Base-by-base conservation (phyloP, 2,329 filamentous ascomycete species). In the Penicillium sp. region DNA sequence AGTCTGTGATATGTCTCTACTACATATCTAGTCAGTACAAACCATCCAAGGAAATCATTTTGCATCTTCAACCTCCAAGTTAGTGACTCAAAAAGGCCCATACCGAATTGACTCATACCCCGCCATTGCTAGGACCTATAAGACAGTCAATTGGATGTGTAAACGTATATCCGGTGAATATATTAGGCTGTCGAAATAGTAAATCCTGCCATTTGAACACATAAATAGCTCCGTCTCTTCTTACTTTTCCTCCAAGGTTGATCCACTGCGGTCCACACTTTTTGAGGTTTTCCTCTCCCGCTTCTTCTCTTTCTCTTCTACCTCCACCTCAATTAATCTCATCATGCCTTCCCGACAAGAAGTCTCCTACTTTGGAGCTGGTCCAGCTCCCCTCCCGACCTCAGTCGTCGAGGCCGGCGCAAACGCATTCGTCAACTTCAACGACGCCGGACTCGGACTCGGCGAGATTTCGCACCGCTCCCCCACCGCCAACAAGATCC, bases 401-500 rank as follows among this genome's bases (percentile, higher is more conserved):
- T 72, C 80, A 4, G 87, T 96, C 21, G 80, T 96, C 43, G 82
- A 93, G 68, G 77, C 76, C 39, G 89, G 88, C 44, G 82, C 88
- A 1, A 69, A 81, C 65, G 86, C 87, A 1, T 82, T 97, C 4
- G 70, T 95, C 57, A 86, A 96, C 75, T 95, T 82, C 75, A 76
- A 91, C 41, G 76, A 80, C 66, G 87, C 82, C 34, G 91, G 91
- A 51, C 77, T 96, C 53, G 89, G 89, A 45, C 79, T 96, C 38
- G 88, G 87, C 55, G 91, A 97, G 71, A 88, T 94, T 67, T 91
- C 86, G 9, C 91, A 97, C 69, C 87, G 91, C 57, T 94, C 87
- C 13, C 76, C 80, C 53, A 79, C 87, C 39, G 91, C 91, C 24
- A 79, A 81, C 56, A 80, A 83, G 55, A 88, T 97, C 62, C 79